A percentile compares a stretch with the other conserved stretches of the same genome.
Conservation (phyloP, 441 rosid species). For the Syzygium syzygioides region DNA sequence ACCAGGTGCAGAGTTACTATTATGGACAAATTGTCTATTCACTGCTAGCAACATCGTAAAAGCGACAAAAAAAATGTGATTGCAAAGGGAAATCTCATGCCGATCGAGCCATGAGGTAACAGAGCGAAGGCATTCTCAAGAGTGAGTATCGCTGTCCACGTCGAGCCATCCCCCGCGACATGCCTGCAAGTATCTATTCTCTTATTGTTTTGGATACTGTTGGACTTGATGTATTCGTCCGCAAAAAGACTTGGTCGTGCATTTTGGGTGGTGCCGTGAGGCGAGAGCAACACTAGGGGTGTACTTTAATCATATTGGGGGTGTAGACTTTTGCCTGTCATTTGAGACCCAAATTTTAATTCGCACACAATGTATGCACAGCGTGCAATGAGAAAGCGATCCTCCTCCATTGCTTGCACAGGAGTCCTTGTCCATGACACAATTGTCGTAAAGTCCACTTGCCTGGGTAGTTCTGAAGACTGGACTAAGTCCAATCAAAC, state of each 20-base stretch:
- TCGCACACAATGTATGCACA: neutral
- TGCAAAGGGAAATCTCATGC: neutral
- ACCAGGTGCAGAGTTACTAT: neutral
- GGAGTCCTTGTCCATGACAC: neutral
- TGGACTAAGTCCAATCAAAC: neutral
- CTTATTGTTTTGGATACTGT: neutral
- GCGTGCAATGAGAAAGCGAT: neutral
- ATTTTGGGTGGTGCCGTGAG: neutral
- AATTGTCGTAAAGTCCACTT: neutral
- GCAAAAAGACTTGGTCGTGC: neutral
- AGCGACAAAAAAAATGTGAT: neutral
- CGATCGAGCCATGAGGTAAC: neutral
- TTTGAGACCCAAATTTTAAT: neutral
- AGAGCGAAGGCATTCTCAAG: neutral
- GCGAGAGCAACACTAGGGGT: neutral
- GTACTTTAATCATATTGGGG: neutral
- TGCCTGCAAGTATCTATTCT: neutral
- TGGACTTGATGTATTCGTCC: neutral
- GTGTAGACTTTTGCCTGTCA: neutral
- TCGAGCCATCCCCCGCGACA: neutral
- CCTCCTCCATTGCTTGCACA: neutral
- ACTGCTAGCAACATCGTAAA: neutral
- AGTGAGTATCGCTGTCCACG: neutral
- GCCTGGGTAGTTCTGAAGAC: neutral
- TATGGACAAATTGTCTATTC: neutral